phyloP scores from a whole-genome alignment of 768 basidiomycete genomes.

The Panaeolus cyanescens region DNA sequence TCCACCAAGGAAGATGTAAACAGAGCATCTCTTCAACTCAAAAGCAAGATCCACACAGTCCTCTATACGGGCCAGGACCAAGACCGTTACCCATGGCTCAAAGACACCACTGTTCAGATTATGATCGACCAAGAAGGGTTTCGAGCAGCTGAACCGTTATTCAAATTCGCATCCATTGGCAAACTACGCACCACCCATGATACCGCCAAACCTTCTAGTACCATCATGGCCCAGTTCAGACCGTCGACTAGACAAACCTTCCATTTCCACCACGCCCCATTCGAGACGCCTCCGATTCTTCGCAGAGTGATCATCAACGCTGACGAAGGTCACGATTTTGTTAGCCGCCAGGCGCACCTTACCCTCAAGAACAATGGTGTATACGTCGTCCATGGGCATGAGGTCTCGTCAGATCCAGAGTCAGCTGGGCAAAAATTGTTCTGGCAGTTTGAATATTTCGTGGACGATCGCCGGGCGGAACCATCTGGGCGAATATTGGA shows the following conservation, averaged over 20 bases:
- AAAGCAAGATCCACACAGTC: neutral
- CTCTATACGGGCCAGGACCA: conserved; percentile 29
- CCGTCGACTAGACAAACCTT: conserved; percentile 60
- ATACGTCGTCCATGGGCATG: conserved; percentile 72
- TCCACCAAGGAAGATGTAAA: neutral
- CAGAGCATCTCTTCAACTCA: neutral
- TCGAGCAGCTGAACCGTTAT: conserved; percentile 58
- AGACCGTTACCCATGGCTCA: conserved; percentile 51
- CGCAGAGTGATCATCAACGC: conserved; percentile 67
- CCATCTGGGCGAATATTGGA: conserved; percentile 46
- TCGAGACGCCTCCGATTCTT: conserved; percentile 69
- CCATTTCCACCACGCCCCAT: conserved; percentile 70
- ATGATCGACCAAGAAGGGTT: conserved; percentile 88
- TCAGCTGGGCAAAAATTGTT: conserved; percentile 43
- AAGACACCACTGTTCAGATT: conserved; percentile 55
- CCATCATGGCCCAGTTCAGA: conserved; percentile 64
- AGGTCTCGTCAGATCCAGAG: conserved; percentile 35
- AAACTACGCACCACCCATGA: conserved; percentile 27
- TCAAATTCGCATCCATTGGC: conserved; percentile 58
- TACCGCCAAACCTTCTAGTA: conserved; percentile 31
- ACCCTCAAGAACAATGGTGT: conserved; percentile 71
- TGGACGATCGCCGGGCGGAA: conserved; percentile 58
- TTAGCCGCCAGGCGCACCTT: conserved; percentile 75
- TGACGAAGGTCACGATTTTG: conserved; percentile 71
- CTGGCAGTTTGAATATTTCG: conserved; percentile 83